Conservation (phyloP, 805 yeast species). For the Ogataea kodamae region DNA sequence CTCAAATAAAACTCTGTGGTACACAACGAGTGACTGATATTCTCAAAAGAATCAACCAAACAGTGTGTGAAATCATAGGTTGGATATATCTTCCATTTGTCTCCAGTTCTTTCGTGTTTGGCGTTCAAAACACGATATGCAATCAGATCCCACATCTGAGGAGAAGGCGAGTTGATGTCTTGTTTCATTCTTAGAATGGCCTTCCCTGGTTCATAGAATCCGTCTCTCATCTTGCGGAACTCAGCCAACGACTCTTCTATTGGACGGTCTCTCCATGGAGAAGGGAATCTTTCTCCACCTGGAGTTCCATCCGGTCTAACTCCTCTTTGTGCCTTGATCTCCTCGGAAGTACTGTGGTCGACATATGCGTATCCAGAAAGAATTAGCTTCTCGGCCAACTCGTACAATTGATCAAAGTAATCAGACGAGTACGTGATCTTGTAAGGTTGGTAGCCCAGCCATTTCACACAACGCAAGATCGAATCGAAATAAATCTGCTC, state of each 20-base stretch:
- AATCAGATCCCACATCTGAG: slow-evolving; percentile 99
- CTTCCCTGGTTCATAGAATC: slow-evolving; percentile 82
- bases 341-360: slow-evolving; percentile 90
- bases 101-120: slow-evolving; percentile 94
- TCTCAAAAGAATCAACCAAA: slow-evolving; percentile 95
- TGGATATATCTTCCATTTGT: slow-evolving; percentile 96
- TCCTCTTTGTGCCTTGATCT: slow-evolving; percentile 88
- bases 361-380: slow-evolving; percentile 75
- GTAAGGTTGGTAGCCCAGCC: slow-evolving; percentile 96
- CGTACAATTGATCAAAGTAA: slow-evolving; percentile 86
- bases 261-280: slow-evolving; percentile 68
- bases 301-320: slow-evolving; percentile 85
- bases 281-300: slow-evolving; percentile 88
- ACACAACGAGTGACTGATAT: slow-evolving; percentile 93
- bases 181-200: slow-evolving; percentile 97
- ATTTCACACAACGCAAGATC: slow-evolving; percentile 76
- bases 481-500: slow-evolving; percentile 87
- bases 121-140: slow-evolving; percentile 94
- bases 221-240: slow-evolving; percentile 90
- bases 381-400: slow-evolving; percentile 81
- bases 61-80: slow-evolving; percentile 99
- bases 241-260: slow-evolving; percentile 72
- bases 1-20: slow-evolving; percentile 92
- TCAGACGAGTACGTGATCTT: slow-evolving; percentile 94
- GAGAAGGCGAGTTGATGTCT: slow-evolving; percentile 83